Base-by-base conservation (phyloP, 805 yeast genomes). In the Hanseniaspora meyeri region DNA sequence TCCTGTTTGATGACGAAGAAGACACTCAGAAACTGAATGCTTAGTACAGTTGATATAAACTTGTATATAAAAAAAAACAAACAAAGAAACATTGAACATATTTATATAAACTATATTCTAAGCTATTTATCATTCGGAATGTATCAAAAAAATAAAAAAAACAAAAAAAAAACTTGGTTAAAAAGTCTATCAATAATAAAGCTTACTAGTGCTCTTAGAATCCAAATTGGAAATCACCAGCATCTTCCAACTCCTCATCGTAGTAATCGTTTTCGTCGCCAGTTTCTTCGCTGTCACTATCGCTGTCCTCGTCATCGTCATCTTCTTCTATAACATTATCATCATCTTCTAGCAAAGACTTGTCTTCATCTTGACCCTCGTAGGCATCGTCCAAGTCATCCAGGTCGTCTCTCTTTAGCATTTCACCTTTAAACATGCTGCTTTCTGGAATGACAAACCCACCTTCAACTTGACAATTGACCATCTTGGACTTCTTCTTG, bases 391-490 rank as follows among this genome's bases (percentile, higher is more conserved):
- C 71, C n/a, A 63, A 62, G 20, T 63, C 66, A 10, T 63, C 63
- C 31, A 62, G 55, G 59, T 64, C 66, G 49, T 69, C 60, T 31
- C 68, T 73, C 64, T 69, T 69, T 57, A 82, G 69, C 0, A 81
- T 79, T 62, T 82, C 87, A 59, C 84, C 83, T 68, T 82, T 82
- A 31, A 77, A 59, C 20, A 62, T 65, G 14, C 72, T 65, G 53
- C 82, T 81, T 62, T 78, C 72, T 2, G 78, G 74, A 24, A 93
- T 90, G 19, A 73, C 74, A 66, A 82, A 87, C 0, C 81, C 74
- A 10, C 95, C 87, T 68, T 90, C 97, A 29, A 93, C 84, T 60
- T 86, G 83, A 74, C 96, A 91, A 62, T 84, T 84, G 14, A 82
- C 79, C 60, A 93, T 76, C 65, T 77, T 81, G 45, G 80, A 74